Evolutionary conservation across 129 eudicot genomes (phyloP).

Genomic region (Saposhnikovia divaricata): DNA sequence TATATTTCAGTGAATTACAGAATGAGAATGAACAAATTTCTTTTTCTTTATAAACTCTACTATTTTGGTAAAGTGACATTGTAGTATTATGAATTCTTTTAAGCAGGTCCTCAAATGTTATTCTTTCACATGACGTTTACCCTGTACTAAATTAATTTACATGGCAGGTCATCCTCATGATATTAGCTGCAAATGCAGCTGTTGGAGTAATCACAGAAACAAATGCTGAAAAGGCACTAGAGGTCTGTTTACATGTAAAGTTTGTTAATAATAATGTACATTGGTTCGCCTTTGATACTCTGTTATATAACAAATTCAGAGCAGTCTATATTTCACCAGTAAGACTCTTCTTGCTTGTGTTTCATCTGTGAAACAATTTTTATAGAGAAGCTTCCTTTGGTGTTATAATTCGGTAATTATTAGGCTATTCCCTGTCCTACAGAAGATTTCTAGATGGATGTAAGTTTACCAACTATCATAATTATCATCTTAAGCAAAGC

Average conservation of each 20-base stretch:
- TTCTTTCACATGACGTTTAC: background rate
- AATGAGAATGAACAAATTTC: background rate
- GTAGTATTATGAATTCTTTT: background rate
- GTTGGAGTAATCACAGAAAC: conserved; percentile 99
- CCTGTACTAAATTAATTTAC: background rate
- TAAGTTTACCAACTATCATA: background rate
- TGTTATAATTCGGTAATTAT: background rate
- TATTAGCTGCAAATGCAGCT: conserved; percentile 98
- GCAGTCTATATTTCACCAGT: background rate
- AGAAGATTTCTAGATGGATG: background rate
- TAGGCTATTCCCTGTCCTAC: background rate
- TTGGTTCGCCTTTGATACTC: background rate
- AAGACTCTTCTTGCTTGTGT: background rate
- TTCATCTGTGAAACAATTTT: background rate
- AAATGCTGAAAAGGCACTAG: conserved; percentile 96
- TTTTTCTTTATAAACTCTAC: background rate
- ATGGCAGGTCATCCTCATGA: conserved; percentile 79
- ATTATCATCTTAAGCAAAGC: background rate
- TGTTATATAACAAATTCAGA: background rate
- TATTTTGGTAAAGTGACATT: background rate
- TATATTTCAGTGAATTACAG: background rate
- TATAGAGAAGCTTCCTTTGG: background rate
- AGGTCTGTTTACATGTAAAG: conserved; percentile 34
- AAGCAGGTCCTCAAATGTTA: background rate
- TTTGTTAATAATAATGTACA: background rate